Evolutionary conservation across 768 basidiomycete genomes (phyloP), one percentile per base, ranked within the genome.

Genomic region (Podaxis sp.): DNA sequence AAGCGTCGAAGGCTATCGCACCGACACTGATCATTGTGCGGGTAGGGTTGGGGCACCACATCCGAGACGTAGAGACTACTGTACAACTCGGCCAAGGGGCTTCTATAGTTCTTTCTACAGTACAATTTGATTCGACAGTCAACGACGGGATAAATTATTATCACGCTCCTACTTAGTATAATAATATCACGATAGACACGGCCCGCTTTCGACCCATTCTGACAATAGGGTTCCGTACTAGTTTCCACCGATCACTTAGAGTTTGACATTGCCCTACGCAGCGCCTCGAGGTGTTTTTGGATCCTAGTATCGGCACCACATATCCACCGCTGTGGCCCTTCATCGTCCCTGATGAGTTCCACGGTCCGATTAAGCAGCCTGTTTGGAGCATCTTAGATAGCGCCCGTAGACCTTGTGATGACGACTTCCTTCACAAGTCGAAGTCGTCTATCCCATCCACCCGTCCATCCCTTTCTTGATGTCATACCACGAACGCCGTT

Each of bases 21-120:
- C 58, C 58, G 6, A 51, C 58, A 5, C 17, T 52, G 24, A 60
- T 52, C 7, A 37, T 60, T 36, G 58, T 41, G 6, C 58, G 51
- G 38, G 12, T 60, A 12, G 58, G 54, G 4, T 12, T 41, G n/a
- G 38, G 33, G 38, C 20, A 24, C 2, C 37, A 24, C 4, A 26
- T 40, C 22, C 37, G 17, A 11, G 54, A 56, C 22, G 62, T 20
- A 4, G 64, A 50, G 30, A 64, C 37, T 12, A 56, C 54, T n/a
- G 24, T 56, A 3, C 22, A 11, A 37, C 54, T 38, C n/a, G 26
- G 22, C 38, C 36, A 5, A 10, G 53, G 17, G 4, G 10, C 49
- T n/a, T 28, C 49, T 12, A 22, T 50, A 8, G 49, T 17, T 15
- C 26, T 28, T 11, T 50, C 26, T 24, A 50, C 26, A 10, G 49